Evolutionary conservation across 2,329 filamentous ascomycete genomes (phyloP).

Genomic region (Huntiella moniliformis): DNA sequence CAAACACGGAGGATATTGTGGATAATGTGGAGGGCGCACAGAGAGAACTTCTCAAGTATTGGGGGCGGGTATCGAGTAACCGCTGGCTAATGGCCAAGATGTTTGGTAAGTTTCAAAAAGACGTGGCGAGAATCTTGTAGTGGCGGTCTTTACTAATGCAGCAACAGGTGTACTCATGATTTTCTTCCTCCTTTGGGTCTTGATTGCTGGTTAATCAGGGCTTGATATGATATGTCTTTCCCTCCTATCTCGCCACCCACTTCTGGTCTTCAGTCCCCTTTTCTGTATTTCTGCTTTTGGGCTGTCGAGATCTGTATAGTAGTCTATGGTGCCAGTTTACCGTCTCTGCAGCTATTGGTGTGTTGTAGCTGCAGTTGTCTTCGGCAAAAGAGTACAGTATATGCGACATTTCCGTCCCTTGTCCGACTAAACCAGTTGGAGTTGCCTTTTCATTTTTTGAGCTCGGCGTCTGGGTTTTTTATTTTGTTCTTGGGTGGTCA

Average conservation of each 20-base stretch:
- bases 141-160: slow-evolving; percentile 24
- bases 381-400: too few relatives aligned
- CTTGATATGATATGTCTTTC: neutral
- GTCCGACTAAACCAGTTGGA: too few relatives aligned
- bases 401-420: too few relatives aligned
- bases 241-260: neutral
- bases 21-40: slow-evolving; percentile 97
- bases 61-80: slow-evolving; percentile 84
- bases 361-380: too few relatives aligned
- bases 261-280: neutral
- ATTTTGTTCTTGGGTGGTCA: slow-evolving; percentile 10
- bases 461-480: neutral
- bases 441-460: neutral
- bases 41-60: slow-evolving; percentile 89
- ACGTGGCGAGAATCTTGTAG: neutral
- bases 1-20: slow-evolving; percentile 93
- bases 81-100: slow-evolving; percentile 80
- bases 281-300: neutral
- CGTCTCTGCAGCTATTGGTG: neutral
- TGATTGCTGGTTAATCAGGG: slow-evolving; percentile 34
- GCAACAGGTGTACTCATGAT: slow-evolving; percentile 63
- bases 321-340: neutral
- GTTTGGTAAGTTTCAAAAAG: slow-evolving; percentile 19
- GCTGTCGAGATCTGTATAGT: neutral
- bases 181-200: slow-evolving; percentile 63